Evolutionary conservation across 2,329 filamentous ascomycete species (phyloP).

Genomic region (Dactylonectria estremocensis): DNA sequence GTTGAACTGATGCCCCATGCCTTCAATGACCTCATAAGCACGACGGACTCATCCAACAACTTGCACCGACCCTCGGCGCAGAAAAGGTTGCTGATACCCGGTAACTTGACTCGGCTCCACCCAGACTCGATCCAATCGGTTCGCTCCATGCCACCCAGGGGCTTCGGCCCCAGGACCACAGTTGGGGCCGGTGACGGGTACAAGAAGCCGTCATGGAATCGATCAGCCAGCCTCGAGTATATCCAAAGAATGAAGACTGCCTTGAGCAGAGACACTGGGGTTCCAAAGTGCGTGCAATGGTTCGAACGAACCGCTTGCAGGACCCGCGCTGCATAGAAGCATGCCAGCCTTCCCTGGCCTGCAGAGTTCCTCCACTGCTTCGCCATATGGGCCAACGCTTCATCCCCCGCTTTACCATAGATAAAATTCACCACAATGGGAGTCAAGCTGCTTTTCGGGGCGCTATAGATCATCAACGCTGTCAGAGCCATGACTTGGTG

Average conservation of each 20-base stretch:
- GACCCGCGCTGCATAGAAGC: conserved; percentile 31
- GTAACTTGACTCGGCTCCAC: conserved; percentile 3
- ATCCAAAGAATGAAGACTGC: conserved; percentile 7
- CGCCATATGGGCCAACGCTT: conserved; percentile 8
- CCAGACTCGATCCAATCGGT: conserved; percentile 6
- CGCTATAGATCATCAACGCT: conserved; percentile 27
- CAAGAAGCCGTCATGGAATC: conserved; percentile 1
- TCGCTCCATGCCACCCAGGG: conserved; percentile 1
- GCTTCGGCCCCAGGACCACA: conserved; percentile 12
- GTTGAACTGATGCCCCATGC: conserved; percentile 12
- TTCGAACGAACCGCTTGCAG: conserved; percentile 24
- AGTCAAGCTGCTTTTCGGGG: conserved; percentile 11
- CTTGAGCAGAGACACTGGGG: neutral
- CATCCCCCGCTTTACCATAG: conserved; percentile 19
- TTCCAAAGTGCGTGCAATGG: conserved; percentile 29
- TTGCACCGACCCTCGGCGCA: conserved; percentile 9
- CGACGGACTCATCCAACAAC: neutral
- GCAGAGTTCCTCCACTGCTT: conserved; percentile 16
- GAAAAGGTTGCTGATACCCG: conserved; percentile 4
- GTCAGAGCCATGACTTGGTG: conserved; percentile 27
- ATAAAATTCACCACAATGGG: conserved; percentile 24
- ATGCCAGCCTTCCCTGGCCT: conserved; percentile 30
- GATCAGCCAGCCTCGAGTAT: conserved; percentile 8
- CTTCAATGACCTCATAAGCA: conserved; percentile 9
- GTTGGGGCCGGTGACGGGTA: neutral